Percentiles rank a stretch among this genome's conserved stretches.
Evolutionary conservation across 305 asterid species (phyloP).

Genomic region (Solanum hybrid): DNA sequence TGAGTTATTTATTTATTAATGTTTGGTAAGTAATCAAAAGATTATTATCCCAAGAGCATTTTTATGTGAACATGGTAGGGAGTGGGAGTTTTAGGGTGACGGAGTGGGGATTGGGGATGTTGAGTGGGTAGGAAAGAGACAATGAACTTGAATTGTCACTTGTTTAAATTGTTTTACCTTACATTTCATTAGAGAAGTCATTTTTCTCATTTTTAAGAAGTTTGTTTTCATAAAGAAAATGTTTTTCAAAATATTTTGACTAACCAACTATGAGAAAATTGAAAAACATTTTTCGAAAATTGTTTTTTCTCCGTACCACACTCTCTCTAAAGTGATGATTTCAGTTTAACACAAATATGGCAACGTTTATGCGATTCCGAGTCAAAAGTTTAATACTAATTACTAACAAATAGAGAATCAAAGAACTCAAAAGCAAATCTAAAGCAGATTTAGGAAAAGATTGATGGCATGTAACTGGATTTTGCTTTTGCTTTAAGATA

Average conservation of each 20-base stretch:
- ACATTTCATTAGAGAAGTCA: neutral
- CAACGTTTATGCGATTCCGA: neutral
- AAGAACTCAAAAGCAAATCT: neutral
- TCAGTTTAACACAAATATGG: neutral
- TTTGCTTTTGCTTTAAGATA: conserved; percentile 1
- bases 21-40: neutral
- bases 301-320: neutral
- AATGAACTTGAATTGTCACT: neutral
- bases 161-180: neutral
- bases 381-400: neutral
- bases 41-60: neutral
- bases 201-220: neutral
- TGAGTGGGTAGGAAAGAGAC: neutral
- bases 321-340: neutral
- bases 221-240: neutral
- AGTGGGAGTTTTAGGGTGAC: neutral
- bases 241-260: neutral
- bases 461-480: neutral
- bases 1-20: neutral
- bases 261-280: neutral
- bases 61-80: neutral
- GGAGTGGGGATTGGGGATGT: neutral
- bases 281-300: neutral
- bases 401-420: neutral
- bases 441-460: neutral